Base-by-base conservation (phyloP, 139 green algal genomes). In the Pedinophyceae sp. region DNA sequence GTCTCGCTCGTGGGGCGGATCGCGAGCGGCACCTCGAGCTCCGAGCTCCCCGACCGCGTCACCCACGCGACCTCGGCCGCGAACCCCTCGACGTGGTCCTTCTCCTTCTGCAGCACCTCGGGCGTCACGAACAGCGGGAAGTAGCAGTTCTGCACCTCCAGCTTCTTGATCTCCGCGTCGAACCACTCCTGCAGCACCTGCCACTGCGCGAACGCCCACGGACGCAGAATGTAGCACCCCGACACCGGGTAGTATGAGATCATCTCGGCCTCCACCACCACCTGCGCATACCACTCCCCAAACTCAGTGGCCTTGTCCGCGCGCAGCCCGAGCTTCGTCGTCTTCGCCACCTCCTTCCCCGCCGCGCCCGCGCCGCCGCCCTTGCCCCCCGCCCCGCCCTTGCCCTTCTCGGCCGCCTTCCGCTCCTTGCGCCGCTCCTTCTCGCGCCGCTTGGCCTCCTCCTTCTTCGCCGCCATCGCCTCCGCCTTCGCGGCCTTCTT, bases 121-220 rank as follows among this genome's bases (percentile, higher is more conserved):
- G 96, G 78, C 2, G 89, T 93, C 56, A 99, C 90, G 73, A 99
- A 98, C 34, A 98, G 78, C 17, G 92, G 92, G 71, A 99, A 99
- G 80, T 97, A 97, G 25, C 73, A 71, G 71, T 99, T 99, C 73
- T 96, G 65, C 41, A 98, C 90, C 7, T 85, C 90, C 62, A 92
- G 53, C 47, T 77, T 55, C 71, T 94, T 95, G 63, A 98, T 97
- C 54, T 81, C 47, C 40, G 58, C 68, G 55, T 97, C 86, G 64
- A 98, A 91, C 70, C 78, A 95, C 47, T 72, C 13, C 34, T 43
- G 34, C 10, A 7, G 13, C 34, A 19, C 34, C 52, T 88, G 73
- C 89, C 89, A 97, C 59, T 97, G 95, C 39, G 65, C 65, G 56
- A 81, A 97, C 1, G 92, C 77, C 72, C 79, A 92, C 23, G 91